Evolutionary conservation across 2,329 filamentous ascomycete species (phyloP).

Genomic region (Claviceps monticola): DNA sequence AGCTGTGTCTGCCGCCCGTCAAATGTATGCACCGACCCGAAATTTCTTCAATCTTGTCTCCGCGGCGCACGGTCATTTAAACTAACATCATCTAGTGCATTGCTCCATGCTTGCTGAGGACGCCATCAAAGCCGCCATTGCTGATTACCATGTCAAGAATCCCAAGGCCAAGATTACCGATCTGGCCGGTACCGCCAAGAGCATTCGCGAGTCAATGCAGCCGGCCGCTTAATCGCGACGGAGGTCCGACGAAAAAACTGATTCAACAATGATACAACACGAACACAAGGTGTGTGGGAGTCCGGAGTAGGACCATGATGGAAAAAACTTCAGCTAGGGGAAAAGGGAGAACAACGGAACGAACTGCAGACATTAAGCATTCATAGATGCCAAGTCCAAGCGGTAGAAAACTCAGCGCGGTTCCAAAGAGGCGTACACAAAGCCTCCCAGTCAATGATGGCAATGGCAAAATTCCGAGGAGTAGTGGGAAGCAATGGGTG

Average conservation of each 20-base stretch:
- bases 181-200: conserved; percentile 53
- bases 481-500: not conserved
- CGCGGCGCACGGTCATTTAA: too few species aligned
- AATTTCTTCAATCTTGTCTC: not conserved
- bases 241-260: not conserved
- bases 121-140: conserved; percentile 81
- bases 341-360: too few species aligned
- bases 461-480: not conserved
- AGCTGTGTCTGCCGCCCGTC: conserved; percentile 77
- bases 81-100: conserved; percentile 46
- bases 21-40: conserved; percentile 48
- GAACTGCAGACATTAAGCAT: not conserved
- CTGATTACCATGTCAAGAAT: conserved; percentile 77
- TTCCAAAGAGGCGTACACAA: not conserved
- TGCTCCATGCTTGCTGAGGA: conserved; percentile 89
- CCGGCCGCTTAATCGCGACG: conserved; percentile 1
- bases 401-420: not conserved
- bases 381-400: not conserved
- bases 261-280: not conserved
- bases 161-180: conserved; percentile 45
- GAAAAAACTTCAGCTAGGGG: too few species aligned
- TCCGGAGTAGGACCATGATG: too few species aligned
- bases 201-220: conserved; percentile 13
- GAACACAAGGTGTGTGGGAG: not conserved
- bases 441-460: not conserved